A percentile compares a stretch with the other conserved stretches of the same genome.
Conservation (phyloP, 352 stramenopile genomes). For the Lagenidium sp. region DNA sequence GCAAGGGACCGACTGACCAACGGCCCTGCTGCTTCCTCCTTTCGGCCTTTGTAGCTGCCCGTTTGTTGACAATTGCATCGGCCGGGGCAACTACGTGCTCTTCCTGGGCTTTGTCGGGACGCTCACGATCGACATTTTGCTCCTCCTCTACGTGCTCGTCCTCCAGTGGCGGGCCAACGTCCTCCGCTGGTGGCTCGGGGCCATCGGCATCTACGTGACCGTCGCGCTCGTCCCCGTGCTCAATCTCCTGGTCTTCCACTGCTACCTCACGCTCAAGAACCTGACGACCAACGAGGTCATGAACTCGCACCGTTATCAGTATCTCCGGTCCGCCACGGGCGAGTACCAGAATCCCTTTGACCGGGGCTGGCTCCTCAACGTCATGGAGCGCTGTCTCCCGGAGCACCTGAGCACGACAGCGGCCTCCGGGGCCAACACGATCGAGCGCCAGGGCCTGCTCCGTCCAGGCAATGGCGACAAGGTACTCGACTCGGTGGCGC, state of each 20-base stretch:
- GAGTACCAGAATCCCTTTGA: conserved; percentile 33
- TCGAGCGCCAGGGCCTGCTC: conserved; percentile 4
- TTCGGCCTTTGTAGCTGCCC: conserved; percentile 66
- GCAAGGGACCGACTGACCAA: no score
- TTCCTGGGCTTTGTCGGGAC: conserved; percentile 58
- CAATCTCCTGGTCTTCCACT: conserved; percentile 56
- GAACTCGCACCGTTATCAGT: conserved; percentile 58
- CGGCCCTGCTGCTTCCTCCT: neutral
- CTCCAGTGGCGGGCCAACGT: conserved; percentile 37
- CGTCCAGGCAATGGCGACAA: conserved; percentile 4
- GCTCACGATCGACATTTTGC: conserved; percentile 32
- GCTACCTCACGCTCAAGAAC: conserved; percentile 65
- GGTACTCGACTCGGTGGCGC: conserved; percentile 7
- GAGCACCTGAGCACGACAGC: conserved; percentile 1
- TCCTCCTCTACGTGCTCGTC: conserved; percentile 54
- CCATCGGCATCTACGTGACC: conserved; percentile 34
- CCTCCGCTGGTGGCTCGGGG: conserved; percentile 17
- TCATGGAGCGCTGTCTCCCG: conserved; percentile 30
- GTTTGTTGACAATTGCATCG: conserved; percentile 98
- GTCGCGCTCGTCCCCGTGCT: conserved; percentile 36
- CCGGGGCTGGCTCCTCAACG: conserved; percentile 31
- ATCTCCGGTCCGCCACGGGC: conserved; percentile 21
- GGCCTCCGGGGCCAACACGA: neutral
- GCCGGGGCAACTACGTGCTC: conserved; percentile 94
- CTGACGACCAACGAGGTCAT: conserved; percentile 76